Evolutionary conservation across 208 protist species (phyloP), one percentile per base, ranked within the genome.

Genomic region (Trypanosoma theileri): DNA sequence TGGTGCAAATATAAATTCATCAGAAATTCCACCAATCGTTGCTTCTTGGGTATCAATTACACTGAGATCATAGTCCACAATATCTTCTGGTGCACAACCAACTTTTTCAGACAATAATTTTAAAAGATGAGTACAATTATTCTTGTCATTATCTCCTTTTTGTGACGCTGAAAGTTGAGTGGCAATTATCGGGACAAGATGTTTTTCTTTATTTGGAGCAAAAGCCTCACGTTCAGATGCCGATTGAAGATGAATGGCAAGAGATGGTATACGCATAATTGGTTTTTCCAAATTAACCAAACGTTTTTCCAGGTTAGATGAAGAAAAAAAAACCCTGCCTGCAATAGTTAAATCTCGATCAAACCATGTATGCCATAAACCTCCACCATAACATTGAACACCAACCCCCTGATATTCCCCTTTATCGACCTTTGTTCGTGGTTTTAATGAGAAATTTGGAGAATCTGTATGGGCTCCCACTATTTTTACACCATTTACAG

Each of bases 401-500:
- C 71, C 84, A 45, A 96, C 81, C 7, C 82, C 75, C 26, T 86
- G 46, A 63, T 92, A 93, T 6, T 74, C 71, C 2, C 59, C 66
- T n/a, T 73, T 80, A 64, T 59, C 65, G 24, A 66, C 69, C 22
- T 60, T 71, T 19, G 85, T 88, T 16, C 77, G 73, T 11, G 91
- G 91, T 65, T 96, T 96, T 50, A 96, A 59, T 26, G 79, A 41
- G 58, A 96, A 88, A 64, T 89, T 92, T n/a, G 98, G 98, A n/a
- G 91, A 98, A 84, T 99, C 98, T 0, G 97, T 99, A 73, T 99
- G 98, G 2, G 97, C 96, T 16, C 93, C 98, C n/a, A 98, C 80
- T 79, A 99, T 97, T 64, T 96, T 97, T 48, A 98, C 70, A 14
- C 96, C 97, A 66, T 86, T 94, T 26, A 69, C 77, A 8, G 86